Conservation (phyloP, 75 land plant genomes). For the Picea sitchensis region DNA sequence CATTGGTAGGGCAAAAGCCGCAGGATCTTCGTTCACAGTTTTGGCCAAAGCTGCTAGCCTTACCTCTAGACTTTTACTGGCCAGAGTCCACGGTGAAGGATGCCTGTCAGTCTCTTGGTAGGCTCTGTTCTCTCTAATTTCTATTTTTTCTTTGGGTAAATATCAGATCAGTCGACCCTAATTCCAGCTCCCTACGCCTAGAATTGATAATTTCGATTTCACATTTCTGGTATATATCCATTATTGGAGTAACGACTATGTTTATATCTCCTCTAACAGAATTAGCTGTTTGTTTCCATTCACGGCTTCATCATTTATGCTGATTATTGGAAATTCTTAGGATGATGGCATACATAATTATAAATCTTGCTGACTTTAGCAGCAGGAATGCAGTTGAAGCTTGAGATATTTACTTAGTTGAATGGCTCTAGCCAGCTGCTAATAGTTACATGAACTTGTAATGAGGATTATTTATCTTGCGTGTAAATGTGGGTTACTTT, state of each 20-base stretch:
- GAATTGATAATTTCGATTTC: background rate
- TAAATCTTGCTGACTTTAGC: too few relatives aligned
- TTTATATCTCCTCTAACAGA: background rate
- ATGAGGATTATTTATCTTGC: too few relatives aligned
- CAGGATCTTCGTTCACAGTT: constrained; percentile 58
- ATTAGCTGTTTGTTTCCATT: background rate
- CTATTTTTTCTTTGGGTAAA: background rate
- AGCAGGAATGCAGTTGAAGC: too few relatives aligned
- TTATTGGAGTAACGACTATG: background rate
- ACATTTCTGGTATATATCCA: background rate
- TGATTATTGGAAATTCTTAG: too few relatives aligned
- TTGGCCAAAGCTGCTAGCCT: constrained; percentile 75
- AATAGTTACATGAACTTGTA: too few relatives aligned
- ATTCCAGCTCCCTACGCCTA: too few relatives aligned
- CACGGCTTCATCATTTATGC: background rate
- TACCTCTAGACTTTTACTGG: constrained; percentile 63
- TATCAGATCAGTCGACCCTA: background rate
- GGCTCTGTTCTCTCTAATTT: background rate
- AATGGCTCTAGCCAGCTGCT: too few relatives aligned
- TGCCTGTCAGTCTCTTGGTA: constrained; percentile 65
- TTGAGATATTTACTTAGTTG: too few relatives aligned
- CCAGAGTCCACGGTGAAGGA: constrained; percentile 39
- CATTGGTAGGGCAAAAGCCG: constrained; percentile 55
- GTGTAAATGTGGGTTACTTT: too few relatives aligned
- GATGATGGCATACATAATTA: too few relatives aligned